These are phyloP conservation scores for Dalbergia cultrata DNA, from an alignment of 306 rosid genomes.

Conservation along the genomic window DNA sequence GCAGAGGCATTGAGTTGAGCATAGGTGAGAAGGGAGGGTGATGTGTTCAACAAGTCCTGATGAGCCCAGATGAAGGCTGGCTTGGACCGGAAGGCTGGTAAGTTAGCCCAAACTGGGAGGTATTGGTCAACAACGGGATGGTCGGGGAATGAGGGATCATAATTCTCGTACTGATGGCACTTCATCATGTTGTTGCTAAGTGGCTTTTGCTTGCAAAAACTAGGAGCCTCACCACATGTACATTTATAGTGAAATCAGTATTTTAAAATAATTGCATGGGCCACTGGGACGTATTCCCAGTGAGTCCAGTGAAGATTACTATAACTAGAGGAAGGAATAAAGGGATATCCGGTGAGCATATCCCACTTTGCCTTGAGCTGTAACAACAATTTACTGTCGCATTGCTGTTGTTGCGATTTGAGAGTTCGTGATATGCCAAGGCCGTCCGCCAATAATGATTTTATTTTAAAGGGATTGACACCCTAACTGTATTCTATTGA, in stretches of 20 bases:
- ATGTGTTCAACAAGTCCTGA: background rate
- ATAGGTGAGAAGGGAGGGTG: slow-evolving; percentile 53
- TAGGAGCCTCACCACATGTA: background rate
- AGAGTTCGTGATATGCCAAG: background rate
- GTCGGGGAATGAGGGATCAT: slow-evolving; percentile 81
- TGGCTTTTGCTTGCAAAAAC: background rate
- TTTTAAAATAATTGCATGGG: slow-evolving; percentile 4
- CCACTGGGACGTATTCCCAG: background rate
- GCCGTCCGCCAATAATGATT: slow-evolving; percentile 12
- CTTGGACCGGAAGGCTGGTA: slow-evolving; percentile 70
- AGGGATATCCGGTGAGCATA: slow-evolving; percentile 61
- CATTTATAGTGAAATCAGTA: slow-evolving; percentile 50
- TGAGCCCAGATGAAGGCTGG: slow-evolving; percentile 84
- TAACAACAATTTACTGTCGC: slow-evolving; percentile 16
- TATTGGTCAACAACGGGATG: slow-evolving; percentile 84
- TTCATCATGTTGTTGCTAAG: slow-evolving; percentile 55
- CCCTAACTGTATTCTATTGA: background rate
- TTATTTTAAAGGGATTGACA: background rate
- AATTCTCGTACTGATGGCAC: slow-evolving; percentile 61
- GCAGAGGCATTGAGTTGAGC: slow-evolving; percentile 65
- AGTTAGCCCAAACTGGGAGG: slow-evolving; percentile 75
- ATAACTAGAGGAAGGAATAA: slow-evolving; percentile 48
- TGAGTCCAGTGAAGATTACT: slow-evolving; percentile 30
- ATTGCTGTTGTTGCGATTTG: slow-evolving; percentile 18
- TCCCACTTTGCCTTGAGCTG: slow-evolving; percentile 45